Conservation (phyloP, 768 basidiomycete genomes). For the Leccinum sublutescens region DNA sequence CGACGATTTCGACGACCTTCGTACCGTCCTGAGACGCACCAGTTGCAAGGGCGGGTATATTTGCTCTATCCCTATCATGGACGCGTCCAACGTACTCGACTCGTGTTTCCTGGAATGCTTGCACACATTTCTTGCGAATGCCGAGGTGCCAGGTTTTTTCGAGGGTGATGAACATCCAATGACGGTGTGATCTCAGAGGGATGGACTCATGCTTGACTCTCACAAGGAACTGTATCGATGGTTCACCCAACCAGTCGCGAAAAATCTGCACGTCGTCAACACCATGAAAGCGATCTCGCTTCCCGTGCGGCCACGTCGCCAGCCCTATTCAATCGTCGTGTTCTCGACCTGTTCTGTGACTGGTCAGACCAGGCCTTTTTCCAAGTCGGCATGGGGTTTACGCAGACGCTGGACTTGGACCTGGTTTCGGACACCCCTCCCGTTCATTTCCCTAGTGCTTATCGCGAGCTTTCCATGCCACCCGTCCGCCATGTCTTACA, state of each 20-base stretch:
- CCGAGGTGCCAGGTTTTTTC: constrained; percentile 99
- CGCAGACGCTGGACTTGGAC: constrained; percentile 90
- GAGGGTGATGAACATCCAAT: constrained; percentile 98
- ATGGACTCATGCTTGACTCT: constrained; percentile 97
- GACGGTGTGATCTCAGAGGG: constrained; percentile 97
- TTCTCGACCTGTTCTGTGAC: constrained; percentile 99
- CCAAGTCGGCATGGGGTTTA: constrained; percentile 98
- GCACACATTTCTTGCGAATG: constrained; percentile 98
- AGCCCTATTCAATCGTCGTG: constrained; percentile 97
- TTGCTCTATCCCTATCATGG: constrained; percentile 91
- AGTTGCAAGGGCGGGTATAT: constrained; percentile 99
- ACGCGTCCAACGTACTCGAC: constrained; percentile 98
- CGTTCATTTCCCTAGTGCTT: constrained; percentile 82
- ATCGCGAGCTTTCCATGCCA: constrained; percentile 80
- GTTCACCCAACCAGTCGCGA: constrained; percentile 98
- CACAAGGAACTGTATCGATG: constrained; percentile 97
- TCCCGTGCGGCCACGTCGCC: constrained; percentile 97
- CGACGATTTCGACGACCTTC: constrained; percentile 96
- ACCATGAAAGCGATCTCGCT: constrained; percentile 99
- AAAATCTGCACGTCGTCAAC: constrained; percentile 97
- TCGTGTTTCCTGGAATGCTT: constrained; percentile 99
- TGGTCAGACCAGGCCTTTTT: constrained; percentile 99
- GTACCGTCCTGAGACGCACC: constrained; percentile 89
- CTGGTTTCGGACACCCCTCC: constrained; percentile 78
- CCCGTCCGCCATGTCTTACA: constrained; percentile 58